Base-by-base conservation (phyloP, 2,329 filamentous ascomycete genomes). In the Xylariaceae sp. region DNA sequence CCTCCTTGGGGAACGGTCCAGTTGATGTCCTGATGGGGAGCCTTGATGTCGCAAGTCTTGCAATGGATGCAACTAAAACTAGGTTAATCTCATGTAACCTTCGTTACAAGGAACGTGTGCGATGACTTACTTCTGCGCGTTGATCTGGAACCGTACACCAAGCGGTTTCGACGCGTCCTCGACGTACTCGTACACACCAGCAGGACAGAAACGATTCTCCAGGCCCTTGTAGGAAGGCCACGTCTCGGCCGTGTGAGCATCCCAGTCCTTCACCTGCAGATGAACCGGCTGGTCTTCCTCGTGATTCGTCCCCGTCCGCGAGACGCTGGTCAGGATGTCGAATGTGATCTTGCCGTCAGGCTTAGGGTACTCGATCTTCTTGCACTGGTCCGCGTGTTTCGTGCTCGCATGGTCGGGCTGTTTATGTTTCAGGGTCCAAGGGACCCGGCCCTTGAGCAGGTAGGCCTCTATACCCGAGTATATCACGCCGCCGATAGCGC, bases 11-110 rank as follows among this genome's bases (percentile, higher is more conserved):
- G 92, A 21, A 92, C 92, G 53, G 88, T 79, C 88, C 88, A 95
- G 64, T 95, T 96, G 66, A 98, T 97, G 60, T 97, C 92, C 69
- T 98, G 92, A 47, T 83, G 78, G 6, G 92, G 92, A 12, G 88
- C 90, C 70, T 98, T 98, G 69, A 98, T 98, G 64, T 98, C 92
- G 63, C 92, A 98, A 11, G 92, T 98, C 76, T 98, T 98, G 75
- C 92, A 98, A 67, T 98, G 92, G 50, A 98, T 94, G 63, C 92
- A 98, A 67, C 89, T 95, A 52, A 28, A 15, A 13, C 28, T 9
- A 13, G n/a, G 34, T 59, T 61, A 57, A 67, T 24, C 11, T 24
- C 11, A 24, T 11, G 11, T 48, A 37, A 21, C 16, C n/a, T 15
- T 17, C 16, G 36, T 21, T n/a, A 9, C 9, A 9, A 12, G 13